Evolutionary conservation across 2,329 filamentous ascomycete genomes (phyloP).

Genomic region (Ramularia endophylla): DNA sequence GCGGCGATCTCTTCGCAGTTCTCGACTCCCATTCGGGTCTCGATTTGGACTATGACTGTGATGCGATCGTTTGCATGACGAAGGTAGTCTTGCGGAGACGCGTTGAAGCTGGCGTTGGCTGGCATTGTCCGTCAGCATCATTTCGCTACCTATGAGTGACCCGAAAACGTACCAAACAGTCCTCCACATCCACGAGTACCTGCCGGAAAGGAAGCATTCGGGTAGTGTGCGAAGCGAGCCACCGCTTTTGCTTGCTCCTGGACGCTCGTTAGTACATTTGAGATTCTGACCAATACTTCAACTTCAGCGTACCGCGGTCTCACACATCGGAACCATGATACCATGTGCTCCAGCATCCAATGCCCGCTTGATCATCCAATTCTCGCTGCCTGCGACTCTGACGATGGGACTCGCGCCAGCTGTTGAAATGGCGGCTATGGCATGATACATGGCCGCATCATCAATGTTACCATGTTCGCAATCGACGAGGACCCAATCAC

Average conservation of each 20-base stretch:
- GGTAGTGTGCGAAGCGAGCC: conserved; percentile 48
- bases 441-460: conserved; percentile 51
- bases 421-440: conserved; percentile 44
- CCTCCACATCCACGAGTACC: neutral
- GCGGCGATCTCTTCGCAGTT: conserved; percentile 44
- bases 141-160: no score
- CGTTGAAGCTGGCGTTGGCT: conserved; percentile 21
- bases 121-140: no score
- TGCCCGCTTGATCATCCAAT: conserved; percentile 58
- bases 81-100: conserved; percentile 5
- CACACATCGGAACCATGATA: conserved; percentile 44
- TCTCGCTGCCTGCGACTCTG: conserved; percentile 50
- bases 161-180: no score
- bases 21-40: conserved; percentile 36
- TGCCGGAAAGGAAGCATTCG: conserved; percentile 20
- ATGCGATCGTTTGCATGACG: conserved; percentile 43
- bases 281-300: no score
- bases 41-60: conserved; percentile 45
- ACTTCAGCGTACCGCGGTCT: conserved; percentile 7
- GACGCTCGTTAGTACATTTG: no score
- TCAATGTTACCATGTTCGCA: conserved; percentile 53
- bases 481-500: conserved; percentile 37
- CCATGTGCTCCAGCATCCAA: conserved; percentile 56
- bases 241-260: conserved; percentile 46
- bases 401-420: conserved; percentile 41